Percentiles rank a stretch among this genome's conserved stretches.
Conservation (phyloP, 352 stramenopile genomes). For the Elongisporangium undulatum region DNA sequence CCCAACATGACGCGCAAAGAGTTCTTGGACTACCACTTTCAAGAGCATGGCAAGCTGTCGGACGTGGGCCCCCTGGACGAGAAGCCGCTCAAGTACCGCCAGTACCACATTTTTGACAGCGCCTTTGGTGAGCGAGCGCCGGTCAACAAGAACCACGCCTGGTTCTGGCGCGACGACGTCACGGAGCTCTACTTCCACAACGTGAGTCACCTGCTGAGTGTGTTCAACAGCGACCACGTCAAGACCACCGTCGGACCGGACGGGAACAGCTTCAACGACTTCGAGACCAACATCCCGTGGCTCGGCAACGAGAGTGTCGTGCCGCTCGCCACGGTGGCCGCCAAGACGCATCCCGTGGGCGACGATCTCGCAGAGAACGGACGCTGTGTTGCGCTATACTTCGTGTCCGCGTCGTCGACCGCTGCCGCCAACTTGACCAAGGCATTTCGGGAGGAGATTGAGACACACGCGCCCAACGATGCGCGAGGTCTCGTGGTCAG, state of each 20-base stretch:
- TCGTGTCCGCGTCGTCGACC: neutral
- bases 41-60: conserved; percentile 7
- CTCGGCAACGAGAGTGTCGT: conserved; percentile 5
- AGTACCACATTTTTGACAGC: conserved; percentile 13
- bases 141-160: conserved; percentile 8
- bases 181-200: conserved; percentile 11
- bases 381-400: conserved; percentile 5
- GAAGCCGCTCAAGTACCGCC: conserved; percentile 11
- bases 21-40: conserved; percentile 13
- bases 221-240: conserved; percentile 7
- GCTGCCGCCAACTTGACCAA: neutral
- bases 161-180: conserved; percentile 9
- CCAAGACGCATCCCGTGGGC: neutral
- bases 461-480: neutral
- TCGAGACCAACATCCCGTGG: conserved; percentile 9
- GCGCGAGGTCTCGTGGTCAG: neutral
- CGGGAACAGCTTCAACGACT: conserved; percentile 11
- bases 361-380: neutral
- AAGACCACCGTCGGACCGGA: conserved; percentile 3
- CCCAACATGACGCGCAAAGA: conserved; percentile 13
- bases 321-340: neutral
- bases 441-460: conserved; percentile 3
- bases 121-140: conserved; percentile 4
- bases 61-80: conserved; percentile 2
- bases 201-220: conserved; percentile 1